Base-by-base conservation (phyloP, 257 asterid species). In the Cynanchum wilfordii region DNA sequence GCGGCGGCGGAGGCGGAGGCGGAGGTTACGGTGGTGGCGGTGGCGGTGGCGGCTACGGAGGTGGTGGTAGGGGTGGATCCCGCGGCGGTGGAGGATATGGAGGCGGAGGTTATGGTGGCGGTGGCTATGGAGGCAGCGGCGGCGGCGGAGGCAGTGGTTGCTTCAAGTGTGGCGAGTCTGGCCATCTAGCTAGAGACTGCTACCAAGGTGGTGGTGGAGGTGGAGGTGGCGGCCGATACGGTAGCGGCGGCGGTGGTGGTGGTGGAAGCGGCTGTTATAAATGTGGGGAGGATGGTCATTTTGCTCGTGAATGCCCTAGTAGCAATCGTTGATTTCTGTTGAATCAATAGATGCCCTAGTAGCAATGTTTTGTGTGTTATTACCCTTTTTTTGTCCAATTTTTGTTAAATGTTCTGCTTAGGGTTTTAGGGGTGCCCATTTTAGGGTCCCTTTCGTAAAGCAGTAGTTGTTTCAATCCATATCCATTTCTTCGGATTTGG, bases 271-370 rank as follows among this genome's bases (percentile, higher is more conserved):
- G 82, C 29, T 83, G 89, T 69, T 87, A 68, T 20, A 83, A 75
- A 72, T 85, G 96, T 22, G 88, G 89, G 0, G 92, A 82, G 30
- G 90, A 83, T 0, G 92, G 92, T 0, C 93, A 87, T 52, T 86
- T 87, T 60, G 86, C 93, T 22, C 88, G 93, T 6, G 93, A 87
- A 13, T 87, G 93, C 77, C 77, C 90, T 5, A 84, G 42, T 57
- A 25, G 81, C 45, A 78, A 54, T 56, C 87, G 89, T 57, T 84
- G 70, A 80, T 33, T 68, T 15, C 0, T 51, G 55, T 7, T 33
- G 24, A 42, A 29, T 42, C 11, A 42, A 42, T 42, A 42, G 47
- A 42, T 42, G 47, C 2, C 47, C n/a, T n/a, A n/a, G n/a, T n/a
- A n/a, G n/a, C n/a, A n/a, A n/a, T n/a, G n/a, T 7, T 40, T 6